phyloP scores from a whole-genome alignment of 73 alveolate genomes.

The Paraurostyla sp. region DNA sequence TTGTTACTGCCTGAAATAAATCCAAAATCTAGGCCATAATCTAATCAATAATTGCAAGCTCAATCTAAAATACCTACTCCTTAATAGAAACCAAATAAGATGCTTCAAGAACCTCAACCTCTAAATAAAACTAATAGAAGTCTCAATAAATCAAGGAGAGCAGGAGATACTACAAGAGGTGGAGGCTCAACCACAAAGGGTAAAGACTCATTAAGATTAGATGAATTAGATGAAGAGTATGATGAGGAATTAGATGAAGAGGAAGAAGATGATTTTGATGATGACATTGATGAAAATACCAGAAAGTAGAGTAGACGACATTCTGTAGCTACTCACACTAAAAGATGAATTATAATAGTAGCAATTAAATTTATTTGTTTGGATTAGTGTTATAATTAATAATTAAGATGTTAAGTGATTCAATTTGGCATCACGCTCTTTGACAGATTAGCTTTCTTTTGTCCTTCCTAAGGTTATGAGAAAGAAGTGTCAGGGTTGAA shows the following conservation, averaged over 20 bases:
- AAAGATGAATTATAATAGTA: no score
- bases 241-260: slow-evolving; percentile 33
- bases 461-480: not conserved
- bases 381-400: not conserved
- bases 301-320: not conserved
- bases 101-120: not conserved
- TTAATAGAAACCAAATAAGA: not conserved
- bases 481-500: not conserved
- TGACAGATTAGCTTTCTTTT: not conserved
- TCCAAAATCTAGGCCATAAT: no score
- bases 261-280: not conserved
- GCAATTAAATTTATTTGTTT: no score
- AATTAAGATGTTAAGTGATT: not conserved
- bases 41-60: no score
- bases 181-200: not conserved
- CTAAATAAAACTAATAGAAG: not conserved
- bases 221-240: not conserved
- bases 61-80: no score
- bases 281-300: not conserved
- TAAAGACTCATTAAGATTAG: not conserved
- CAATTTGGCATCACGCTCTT: not conserved
- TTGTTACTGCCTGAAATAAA: no score
- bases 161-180: not conserved
- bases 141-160: not conserved
- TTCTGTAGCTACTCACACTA: no score